Percentiles rank a stretch among this genome's conserved stretches.
phyloP scores from a whole-genome alignment of 2,329 filamentous ascomycete genomes.

The Colletotrichum tanaceti region DNA sequence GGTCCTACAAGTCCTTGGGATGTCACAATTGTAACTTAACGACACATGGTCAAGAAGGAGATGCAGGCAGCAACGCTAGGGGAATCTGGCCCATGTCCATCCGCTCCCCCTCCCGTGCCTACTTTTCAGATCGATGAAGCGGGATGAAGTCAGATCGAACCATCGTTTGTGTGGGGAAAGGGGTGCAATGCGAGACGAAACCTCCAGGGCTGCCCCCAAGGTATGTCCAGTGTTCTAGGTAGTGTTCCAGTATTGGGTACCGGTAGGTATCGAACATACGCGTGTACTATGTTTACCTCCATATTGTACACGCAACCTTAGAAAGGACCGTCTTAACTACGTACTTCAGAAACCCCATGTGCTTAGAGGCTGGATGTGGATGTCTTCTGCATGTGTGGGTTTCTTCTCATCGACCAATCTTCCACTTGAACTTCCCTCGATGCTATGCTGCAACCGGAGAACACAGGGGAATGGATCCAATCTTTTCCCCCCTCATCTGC shows the following conservation, averaged over 20 bases:
- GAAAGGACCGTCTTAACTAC: too few species aligned
- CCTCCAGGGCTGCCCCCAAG: not conserved
- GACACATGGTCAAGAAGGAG: not conserved
- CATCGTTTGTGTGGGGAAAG: conserved; percentile 2
- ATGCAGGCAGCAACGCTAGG: not conserved
- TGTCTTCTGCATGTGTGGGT: not conserved
- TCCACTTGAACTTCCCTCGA: not conserved
- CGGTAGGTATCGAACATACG: too few species aligned
- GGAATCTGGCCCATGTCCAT: not conserved
- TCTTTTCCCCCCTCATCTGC: not conserved
- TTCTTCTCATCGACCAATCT: not conserved
- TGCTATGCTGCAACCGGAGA: conserved; percentile 3
- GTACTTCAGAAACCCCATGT: too few species aligned
- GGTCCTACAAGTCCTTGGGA: conserved; percentile 20
- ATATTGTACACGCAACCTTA: too few species aligned
- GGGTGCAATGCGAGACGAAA: not conserved
- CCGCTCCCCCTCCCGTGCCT: not conserved
- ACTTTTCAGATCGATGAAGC: conserved; percentile 18
- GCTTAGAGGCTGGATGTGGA: not conserved
- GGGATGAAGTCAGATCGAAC: conserved; percentile 21
- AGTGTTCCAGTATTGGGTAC: too few species aligned
- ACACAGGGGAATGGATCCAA: not conserved
- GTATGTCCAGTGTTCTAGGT: too few species aligned
- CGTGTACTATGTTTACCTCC: too few species aligned
- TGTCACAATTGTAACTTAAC: conserved; percentile 8